Percentiles rank a stretch among this genome's conserved stretches.
These are phyloP conservation scores for Fusarium penzigii DNA, from an alignment of 2,329 filamentous ascomycete genomes.

Conservation along the genomic window DNA sequence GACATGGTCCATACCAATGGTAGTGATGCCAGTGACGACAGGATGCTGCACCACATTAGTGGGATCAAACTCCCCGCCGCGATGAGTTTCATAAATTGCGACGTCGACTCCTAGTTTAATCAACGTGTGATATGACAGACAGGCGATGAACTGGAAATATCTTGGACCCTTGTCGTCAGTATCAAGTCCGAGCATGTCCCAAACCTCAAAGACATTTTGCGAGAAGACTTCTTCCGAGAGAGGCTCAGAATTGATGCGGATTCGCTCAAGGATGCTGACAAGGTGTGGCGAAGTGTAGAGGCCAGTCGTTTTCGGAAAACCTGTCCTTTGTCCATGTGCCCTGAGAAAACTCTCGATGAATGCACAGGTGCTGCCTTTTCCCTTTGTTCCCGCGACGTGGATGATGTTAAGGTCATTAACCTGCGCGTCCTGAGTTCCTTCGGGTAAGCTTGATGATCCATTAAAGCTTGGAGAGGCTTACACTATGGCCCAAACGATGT, in stretches of 20 bases:
- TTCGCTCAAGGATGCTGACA: conserved; percentile 43
- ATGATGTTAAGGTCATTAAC: conserved; percentile 40
- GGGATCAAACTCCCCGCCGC: conserved; percentile 49
- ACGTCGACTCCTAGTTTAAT: conserved; percentile 30
- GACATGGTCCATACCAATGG: conserved; percentile 50
- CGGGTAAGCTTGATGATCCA: no score
- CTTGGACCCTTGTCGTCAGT: conserved; percentile 1
- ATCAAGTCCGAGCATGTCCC: conserved; percentile 33
- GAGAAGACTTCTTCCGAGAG: conserved; percentile 41
- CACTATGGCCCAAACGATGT: no score
- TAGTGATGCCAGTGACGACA: conserved; percentile 45
- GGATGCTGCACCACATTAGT: conserved; percentile 49
- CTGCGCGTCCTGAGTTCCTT: neutral
- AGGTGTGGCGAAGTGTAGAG: conserved; percentile 53
- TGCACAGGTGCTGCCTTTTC: conserved; percentile 55
- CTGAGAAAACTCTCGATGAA: conserved; percentile 46
- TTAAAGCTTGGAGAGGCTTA: no score
- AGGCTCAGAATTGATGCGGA: conserved; percentile 41
- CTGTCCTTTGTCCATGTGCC: conserved; percentile 21
- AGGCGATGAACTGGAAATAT: conserved; percentile 4
- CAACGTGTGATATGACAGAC: conserved; percentile 5
- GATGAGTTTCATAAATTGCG: conserved; percentile 46
- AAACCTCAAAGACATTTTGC: conserved; percentile 47
- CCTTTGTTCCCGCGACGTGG: conserved; percentile 55
- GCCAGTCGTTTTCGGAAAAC: conserved; percentile 35